Evolutionary conservation across 257 asterid genomes (phyloP), one percentile per base, ranked within the genome.

Genomic region (Jasminum sambac): DNA sequence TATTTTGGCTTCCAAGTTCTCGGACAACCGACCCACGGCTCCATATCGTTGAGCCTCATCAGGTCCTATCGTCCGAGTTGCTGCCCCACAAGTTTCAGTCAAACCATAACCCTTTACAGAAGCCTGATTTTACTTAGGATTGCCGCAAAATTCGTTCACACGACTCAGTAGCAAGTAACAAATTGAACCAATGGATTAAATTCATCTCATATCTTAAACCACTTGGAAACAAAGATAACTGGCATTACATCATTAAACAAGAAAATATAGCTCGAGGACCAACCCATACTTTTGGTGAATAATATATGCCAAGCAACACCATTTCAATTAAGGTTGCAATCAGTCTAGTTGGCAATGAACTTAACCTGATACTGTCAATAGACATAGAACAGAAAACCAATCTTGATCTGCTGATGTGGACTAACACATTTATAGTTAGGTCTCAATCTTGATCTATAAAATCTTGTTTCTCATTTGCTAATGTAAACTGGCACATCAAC

Each of bases 51-150:
- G 70, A 3, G 85, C 68, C 76, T 93, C 98, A 62, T 90, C 95
- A 12, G 81, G 79, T 69, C 86, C 88, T 25, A 69, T 23, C 75
- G 89, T 67, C 60, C 88, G 81, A 16, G 96, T 76, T 52, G 81
- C 88, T 8, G 72, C 87, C 74, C 98, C 98, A 2, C 82, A 75
- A 40, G 85, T 82, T 86, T 90, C 98, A 1, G 98, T 93, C 87
- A 93, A 58, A 30, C 97, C 98, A 78, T 87, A 93, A 11, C 98
- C 97, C 98, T 94, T 46, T 70, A 73, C 57, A 64, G 60, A 50
- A 43, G 67, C 16, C 14, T 13, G 17, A 71, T 42, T 5, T 8
- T 6, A 46, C 13, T 10, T 16, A 39, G 30, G 7, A 6, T 30
- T 24, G 4, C 61, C 13, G 21, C 14, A 48, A 50, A 6, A 38